phyloP scores from a whole-genome alignment of 805 yeast genomes.

The Yamadazyma takamatsuzukensis region DNA sequence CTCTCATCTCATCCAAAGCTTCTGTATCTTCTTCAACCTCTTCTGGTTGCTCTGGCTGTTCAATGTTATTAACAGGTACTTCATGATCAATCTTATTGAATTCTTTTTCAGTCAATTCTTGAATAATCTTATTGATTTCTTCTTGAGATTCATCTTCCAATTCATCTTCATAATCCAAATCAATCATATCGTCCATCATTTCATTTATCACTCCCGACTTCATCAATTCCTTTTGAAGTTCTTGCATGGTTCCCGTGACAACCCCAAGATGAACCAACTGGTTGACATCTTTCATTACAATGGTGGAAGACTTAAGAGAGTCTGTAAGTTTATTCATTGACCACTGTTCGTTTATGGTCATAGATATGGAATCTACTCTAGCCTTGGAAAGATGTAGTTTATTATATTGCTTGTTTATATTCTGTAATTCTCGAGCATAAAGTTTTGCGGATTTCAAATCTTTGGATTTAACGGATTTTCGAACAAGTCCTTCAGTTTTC shows the following conservation, averaged over 20 bases:
- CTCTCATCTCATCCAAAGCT: slow-evolving; percentile 81
- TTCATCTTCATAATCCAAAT: slow-evolving; percentile 60
- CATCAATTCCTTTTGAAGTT: slow-evolving; percentile 80
- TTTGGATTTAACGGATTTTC: slow-evolving; percentile 68
- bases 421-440: slow-evolving; percentile 79
- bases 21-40: slow-evolving; percentile 52
- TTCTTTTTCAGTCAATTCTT: slow-evolving; percentile 37
- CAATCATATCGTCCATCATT: slow-evolving; percentile 91
- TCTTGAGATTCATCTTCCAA: slow-evolving; percentile 64
- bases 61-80: slow-evolving; percentile 27
- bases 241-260: slow-evolving; percentile 77
- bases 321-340: slow-evolving; percentile 79
- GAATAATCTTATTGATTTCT: slow-evolving; percentile 58
- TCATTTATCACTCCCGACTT: slow-evolving; percentile 86
- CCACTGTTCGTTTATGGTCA: slow-evolving; percentile 91
- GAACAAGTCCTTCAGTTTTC: slow-evolving; percentile 76
- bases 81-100: slow-evolving; percentile 31
- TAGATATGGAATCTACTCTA: slow-evolving; percentile 75
- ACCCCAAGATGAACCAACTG: slow-evolving; percentile 75
- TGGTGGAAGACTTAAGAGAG: slow-evolving; percentile 73
- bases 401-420: slow-evolving; percentile 67
- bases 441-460: slow-evolving; percentile 72
- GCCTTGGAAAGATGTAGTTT: slow-evolving; percentile 79
- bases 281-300: slow-evolving; percentile 86
- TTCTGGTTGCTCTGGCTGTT: slow-evolving; percentile 13